Conservation (phyloP, 441 rosid species). For the Metrosideros polymorpha region DNA sequence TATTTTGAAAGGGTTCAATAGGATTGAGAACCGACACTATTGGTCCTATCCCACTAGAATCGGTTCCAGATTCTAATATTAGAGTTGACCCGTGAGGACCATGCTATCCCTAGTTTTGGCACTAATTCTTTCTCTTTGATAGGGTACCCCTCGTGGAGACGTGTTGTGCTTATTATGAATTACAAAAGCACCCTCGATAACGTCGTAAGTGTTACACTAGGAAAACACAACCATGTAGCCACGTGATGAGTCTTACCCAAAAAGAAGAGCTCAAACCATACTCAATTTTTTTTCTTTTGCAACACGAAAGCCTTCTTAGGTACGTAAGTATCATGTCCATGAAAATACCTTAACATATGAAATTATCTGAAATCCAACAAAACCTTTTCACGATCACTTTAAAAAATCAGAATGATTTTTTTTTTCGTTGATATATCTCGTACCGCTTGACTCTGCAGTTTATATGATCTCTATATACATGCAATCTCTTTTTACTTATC, state of each 20-base stretch:
- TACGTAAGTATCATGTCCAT: not conserved
- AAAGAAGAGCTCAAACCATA: not conserved
- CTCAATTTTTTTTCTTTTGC: not conserved
- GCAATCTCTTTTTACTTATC: fast-evolving
- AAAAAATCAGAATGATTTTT: not conserved
- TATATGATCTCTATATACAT: not conserved
- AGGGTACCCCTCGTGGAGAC: not conserved
- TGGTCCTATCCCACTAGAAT: not conserved
- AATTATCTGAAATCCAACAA: not conserved
- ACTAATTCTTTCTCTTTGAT: not conserved
- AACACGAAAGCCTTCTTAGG: not conserved
- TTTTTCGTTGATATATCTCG: too few relatives aligned
- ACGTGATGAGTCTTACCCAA: not conserved
- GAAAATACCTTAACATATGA: not conserved
- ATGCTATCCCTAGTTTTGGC: not conserved
- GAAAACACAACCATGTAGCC: too few relatives aligned
- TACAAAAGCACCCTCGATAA: not conserved
- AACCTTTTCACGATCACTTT: not conserved
- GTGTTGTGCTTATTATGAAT: not conserved
- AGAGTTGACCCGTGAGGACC: not conserved
- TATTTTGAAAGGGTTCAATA: not conserved
- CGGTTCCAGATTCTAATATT: not conserved
- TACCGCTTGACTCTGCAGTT: not conserved
- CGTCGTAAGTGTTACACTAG: not conserved
- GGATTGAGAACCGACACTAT: not conserved